Base-by-base conservation (phyloP, 108 stramenopile genomes). In the Skeletonema potamos region DNA sequence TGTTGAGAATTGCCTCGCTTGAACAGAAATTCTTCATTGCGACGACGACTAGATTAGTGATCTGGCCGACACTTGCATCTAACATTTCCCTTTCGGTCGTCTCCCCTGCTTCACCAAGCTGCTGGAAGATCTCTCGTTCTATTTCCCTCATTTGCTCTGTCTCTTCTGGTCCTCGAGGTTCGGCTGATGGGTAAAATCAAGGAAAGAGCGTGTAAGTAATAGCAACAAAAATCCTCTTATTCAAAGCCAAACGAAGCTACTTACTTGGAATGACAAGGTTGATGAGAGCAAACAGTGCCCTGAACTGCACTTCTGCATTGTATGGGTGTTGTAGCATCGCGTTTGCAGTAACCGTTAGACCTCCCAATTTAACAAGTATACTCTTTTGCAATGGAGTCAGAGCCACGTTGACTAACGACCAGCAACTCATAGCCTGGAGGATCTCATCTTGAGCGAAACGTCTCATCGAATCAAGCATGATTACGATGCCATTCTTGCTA, bases 381-480 rank as follows among this genome's bases (percentile, higher is more conserved):
- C 79, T 79, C 76, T 97, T 97, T 73, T 95, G 95, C 15, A 83
- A 68, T 29, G 93, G 91, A 36, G 88, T 90, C 5, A 97, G 75
- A 4, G 96, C 93, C 68, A 97, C 84, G 70, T 97, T 97, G 34
- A 97, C 96, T 71, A 97, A 64, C 10, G 90, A 87, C 96, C 96
- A 97, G 72, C 96, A 97, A 66, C 92, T 89, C 96, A 96, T 96
- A 26, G 96, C 93, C 69, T 94, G 94, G n/a, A 94, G 86, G 15
- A 81, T 61, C 27, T 81, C 91, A 63, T 93, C 83, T 17, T 82
- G 74, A 27, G 74, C 83, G 74, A 93, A 92, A 8, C 90, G 64
- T 48, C 66, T 72, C 94, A 97, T 96, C 24, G 92, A 89, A 62
- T 91, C 91, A 29, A 97, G 80, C 85, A 97, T 89, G 43, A 95